phyloP scores from a whole-genome alignment of 176 grass and related monocot genomes.

The Tuctoria greenei region DNA sequence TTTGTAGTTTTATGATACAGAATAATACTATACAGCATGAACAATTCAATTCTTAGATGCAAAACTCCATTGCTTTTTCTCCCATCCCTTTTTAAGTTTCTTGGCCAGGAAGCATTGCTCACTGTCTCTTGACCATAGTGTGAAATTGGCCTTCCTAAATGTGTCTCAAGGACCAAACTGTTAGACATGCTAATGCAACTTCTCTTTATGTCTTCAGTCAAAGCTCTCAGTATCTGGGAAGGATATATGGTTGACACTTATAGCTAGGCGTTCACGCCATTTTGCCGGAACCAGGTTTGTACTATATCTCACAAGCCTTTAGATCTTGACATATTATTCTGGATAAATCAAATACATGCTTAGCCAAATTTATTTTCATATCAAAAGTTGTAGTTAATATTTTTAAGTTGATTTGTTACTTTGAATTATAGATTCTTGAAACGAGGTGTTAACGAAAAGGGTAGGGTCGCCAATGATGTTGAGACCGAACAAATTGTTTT shows the following conservation, averaged over 20 bases:
- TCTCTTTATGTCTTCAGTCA: slow-evolving; percentile 55
- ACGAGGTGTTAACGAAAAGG: slow-evolving; percentile 93
- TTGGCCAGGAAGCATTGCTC: neutral
- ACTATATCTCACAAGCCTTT: slow-evolving; percentile 29
- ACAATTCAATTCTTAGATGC: slow-evolving; percentile 8
- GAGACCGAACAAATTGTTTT: slow-evolving; percentile 97
- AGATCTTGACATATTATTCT: slow-evolving; percentile 11
- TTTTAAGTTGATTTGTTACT: slow-evolving; percentile 13
- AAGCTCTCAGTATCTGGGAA: slow-evolving; percentile 72
- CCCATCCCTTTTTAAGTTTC: slow-evolving; percentile 3
- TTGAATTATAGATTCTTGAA: slow-evolving; percentile 76
- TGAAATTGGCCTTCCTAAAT: neutral
- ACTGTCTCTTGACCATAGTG: slow-evolving; percentile 2
- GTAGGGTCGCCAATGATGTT: slow-evolving; percentile 98
- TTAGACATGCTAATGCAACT: slow-evolving; percentile 35
- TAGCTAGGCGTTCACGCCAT: slow-evolving; percentile 95
- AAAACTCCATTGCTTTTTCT: slow-evolving; percentile 15
- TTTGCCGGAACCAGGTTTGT: slow-evolving; percentile 98
- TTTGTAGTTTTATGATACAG: neutral
- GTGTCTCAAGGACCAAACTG: neutral
- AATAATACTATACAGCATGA: neutral
- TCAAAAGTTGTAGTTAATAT: neutral
- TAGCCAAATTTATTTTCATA: slow-evolving; percentile 18
- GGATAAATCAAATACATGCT: neutral
- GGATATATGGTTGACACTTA: slow-evolving; percentile 90